Conservation (phyloP, 306 rosid species). For the Vigna unguiculata region DNA sequence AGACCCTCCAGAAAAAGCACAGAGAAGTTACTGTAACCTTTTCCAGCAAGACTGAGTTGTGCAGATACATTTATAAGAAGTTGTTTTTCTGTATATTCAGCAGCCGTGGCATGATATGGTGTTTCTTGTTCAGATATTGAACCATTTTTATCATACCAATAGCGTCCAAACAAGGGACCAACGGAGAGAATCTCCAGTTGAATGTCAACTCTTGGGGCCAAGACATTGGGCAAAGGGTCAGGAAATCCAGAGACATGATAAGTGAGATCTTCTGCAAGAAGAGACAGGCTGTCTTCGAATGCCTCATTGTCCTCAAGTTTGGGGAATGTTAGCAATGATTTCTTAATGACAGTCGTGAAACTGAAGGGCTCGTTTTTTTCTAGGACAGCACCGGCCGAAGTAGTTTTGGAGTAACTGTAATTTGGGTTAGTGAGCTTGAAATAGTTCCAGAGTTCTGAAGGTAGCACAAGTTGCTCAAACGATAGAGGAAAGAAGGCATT, state of each 20-base stretch:
- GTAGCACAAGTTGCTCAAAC: slow-evolving; percentile 72
- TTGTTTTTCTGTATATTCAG: slow-evolving; percentile 80
- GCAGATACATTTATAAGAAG: slow-evolving; percentile 91
- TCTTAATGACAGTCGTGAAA: slow-evolving; percentile 70
- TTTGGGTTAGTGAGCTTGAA: slow-evolving; percentile 66
- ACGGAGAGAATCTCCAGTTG: slow-evolving; percentile 80
- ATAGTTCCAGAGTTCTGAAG: slow-evolving; percentile 77
- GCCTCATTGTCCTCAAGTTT: slow-evolving; percentile 79
- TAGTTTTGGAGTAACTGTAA: slow-evolving; percentile 68
- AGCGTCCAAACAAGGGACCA: slow-evolving; percentile 73
- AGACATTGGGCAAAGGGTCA: slow-evolving; percentile 54
- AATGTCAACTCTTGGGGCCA: slow-evolving; percentile 53
- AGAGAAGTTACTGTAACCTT: slow-evolving; percentile 62
- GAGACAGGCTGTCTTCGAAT: slow-evolving; percentile 65
- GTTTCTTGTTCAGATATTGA: slow-evolving; percentile 54
- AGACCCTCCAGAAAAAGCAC: slow-evolving; percentile 81
- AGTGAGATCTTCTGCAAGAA: slow-evolving; percentile 86
- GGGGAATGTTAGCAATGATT: slow-evolving; percentile 79
- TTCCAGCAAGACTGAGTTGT: slow-evolving; percentile 67
- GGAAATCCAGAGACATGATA: slow-evolving; percentile 63
- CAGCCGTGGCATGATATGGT: slow-evolving; percentile 62
- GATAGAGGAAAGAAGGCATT: slow-evolving; percentile 74
- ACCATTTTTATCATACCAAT: slow-evolving; percentile 58
- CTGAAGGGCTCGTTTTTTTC: slow-evolving; percentile 72
- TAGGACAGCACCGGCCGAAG: slow-evolving; percentile 63